A percentile compares a stretch with the other conserved stretches of the same genome.
phyloP scores from a whole-genome alignment of 164 flowering plant species.

The Hamamelis virginiana region DNA sequence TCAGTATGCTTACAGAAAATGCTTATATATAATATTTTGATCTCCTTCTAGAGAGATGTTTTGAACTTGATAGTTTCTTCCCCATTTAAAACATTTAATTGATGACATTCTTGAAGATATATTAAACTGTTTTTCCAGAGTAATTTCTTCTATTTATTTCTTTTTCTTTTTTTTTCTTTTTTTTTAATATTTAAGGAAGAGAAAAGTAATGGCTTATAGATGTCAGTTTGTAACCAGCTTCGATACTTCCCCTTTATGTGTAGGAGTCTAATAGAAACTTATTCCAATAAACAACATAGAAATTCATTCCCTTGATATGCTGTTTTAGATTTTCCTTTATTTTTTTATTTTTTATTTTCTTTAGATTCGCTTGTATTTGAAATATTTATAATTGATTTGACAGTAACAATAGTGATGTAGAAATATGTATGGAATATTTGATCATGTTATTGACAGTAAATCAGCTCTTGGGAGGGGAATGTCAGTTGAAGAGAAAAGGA shows the following conservation, averaged over 20 bases:
- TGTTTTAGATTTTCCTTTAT: no score
- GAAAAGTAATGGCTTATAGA: no score
- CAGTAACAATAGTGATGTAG: background rate
- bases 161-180: no score
- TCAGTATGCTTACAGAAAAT: no score
- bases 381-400: background rate
- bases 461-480: constrained; percentile 68
- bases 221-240: no score
- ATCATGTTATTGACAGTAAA: constrained; percentile 45
- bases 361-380: background rate
- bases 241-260: no score
- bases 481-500: constrained; percentile 67
- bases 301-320: background rate
- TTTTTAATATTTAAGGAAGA: no score
- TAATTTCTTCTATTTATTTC: background rate
- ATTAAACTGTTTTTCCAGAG: no score
- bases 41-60: background rate
- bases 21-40: no score
- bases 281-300: no score
- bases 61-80: background rate
- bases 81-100: background rate
- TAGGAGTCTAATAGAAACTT: no score
- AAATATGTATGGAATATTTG: background rate
- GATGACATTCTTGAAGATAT: background rate
- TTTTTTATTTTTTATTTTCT: no score